phyloP scores from a whole-genome alignment of 176 grass and related monocot species.

The Carex scoparia region DNA sequence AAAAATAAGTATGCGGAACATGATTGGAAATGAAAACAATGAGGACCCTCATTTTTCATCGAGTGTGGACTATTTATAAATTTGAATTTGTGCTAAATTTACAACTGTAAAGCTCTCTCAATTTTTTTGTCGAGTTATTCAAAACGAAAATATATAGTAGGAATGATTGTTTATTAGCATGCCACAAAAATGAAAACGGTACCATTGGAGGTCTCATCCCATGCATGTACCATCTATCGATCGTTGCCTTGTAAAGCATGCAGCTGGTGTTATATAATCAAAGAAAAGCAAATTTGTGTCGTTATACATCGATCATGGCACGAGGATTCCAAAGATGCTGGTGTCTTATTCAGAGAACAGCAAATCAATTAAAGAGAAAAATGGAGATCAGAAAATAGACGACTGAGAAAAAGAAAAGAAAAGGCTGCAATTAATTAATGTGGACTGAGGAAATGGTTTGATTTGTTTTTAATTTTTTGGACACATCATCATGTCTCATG shows the following conservation, averaged over 20 bases:
- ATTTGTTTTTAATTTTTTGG: constrained; percentile 20
- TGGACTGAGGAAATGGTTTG: constrained; percentile 15
- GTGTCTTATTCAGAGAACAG: constrained; percentile 20
- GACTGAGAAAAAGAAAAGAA: background rate
- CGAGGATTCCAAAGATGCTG: constrained; percentile 25
- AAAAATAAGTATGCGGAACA: too few relatives aligned
- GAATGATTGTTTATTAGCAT: background rate
- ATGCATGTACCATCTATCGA: too few relatives aligned
- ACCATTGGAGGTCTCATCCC: too few relatives aligned
- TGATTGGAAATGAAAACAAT: too few relatives aligned
- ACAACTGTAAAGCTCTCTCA: too few relatives aligned
- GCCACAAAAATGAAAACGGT: background rate
- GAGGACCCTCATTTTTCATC: too few relatives aligned
- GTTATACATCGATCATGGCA: background rate
- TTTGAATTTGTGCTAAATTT: too few relatives aligned
- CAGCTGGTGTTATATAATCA: background rate
- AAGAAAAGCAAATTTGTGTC: constrained; percentile 1
- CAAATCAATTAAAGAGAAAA: constrained; percentile 18
- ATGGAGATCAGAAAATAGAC: background rate
- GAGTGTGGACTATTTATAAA: too few relatives aligned
- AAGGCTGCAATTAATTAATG: constrained; percentile 19
- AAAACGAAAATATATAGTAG: too few relatives aligned
- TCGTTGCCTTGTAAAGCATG: background rate
- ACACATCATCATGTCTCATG: constrained; percentile 29
- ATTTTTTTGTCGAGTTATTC: too few relatives aligned